A percentile compares a stretch with the other conserved stretches of the same genome.
These are phyloP conservation scores for Secale cereale DNA, from an alignment of 176 grass and related monocot species.

Conservation along the genomic window DNA sequence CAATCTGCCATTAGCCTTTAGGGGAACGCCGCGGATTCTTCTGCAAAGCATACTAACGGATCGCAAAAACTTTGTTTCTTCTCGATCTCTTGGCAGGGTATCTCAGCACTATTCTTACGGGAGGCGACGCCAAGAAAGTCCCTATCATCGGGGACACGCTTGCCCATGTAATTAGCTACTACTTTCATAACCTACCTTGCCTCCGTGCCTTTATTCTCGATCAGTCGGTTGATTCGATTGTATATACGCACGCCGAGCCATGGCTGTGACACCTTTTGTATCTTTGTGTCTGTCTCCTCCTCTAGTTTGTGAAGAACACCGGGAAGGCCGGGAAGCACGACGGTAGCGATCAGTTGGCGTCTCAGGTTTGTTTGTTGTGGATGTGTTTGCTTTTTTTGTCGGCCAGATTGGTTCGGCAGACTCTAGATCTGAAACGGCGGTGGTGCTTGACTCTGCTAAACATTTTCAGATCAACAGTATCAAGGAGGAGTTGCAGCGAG, in stretches of 20 bases:
- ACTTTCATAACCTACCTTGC: too few relatives aligned
- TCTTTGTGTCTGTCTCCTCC: background rate
- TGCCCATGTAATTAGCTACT: background rate
- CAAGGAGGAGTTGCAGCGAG: conserved; percentile 31
- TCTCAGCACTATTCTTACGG: too few relatives aligned
- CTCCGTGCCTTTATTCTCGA: too few relatives aligned
- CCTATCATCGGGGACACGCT: background rate
- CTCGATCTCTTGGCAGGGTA: too few relatives aligned
- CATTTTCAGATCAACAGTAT: conserved; percentile 47
- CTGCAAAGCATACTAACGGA: too few relatives aligned
- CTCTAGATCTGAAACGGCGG: too few relatives aligned
- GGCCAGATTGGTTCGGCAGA: background rate
- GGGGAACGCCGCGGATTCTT: too few relatives aligned
- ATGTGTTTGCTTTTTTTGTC: background rate
- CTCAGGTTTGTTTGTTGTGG: conserved; percentile 15
- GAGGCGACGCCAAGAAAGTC: background rate
- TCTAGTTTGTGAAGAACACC: conserved; percentile 12
- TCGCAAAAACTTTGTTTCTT: too few relatives aligned
- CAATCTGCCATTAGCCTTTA: too few relatives aligned
- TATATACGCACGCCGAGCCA: background rate
- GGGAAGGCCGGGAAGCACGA: background rate
- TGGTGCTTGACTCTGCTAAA: background rate
- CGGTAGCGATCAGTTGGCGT: background rate
- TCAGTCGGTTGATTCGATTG: too few relatives aligned
- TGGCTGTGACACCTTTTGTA: background rate